Evolutionary conservation across 2,329 filamentous ascomycete genomes (phyloP), one percentile per base, ranked within the genome.

Genomic region (Monosporascus sp.): DNA sequence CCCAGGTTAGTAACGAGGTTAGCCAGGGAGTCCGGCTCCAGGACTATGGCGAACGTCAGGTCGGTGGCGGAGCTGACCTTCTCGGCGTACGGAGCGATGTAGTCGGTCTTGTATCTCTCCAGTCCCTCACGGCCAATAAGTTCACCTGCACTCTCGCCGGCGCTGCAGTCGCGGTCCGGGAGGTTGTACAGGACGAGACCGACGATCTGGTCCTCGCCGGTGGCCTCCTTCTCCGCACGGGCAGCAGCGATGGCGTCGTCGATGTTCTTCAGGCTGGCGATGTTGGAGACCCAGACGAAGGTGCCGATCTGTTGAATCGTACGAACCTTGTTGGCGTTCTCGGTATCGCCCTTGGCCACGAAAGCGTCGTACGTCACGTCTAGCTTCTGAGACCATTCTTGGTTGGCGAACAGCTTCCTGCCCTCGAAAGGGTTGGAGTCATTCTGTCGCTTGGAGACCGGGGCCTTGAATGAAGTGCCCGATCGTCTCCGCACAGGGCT

Each of bases 1-100:
- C 71, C 72, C 59, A 76, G 51, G 71, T 83, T 84, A 59, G 80
- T 83, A 45, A 83, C 73, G 64, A 83, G 67, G 71, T 83, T 83
- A 55, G 80, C 78, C n/a, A 83, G 71, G 26, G 78, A 80, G 64
- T 84, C 80, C 27, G 81, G 80, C 66, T 83, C 77, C 52, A 80
- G 70, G n/a, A 78, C 69, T 14, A 80, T 70, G 40, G 76, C 64
- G 48, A 70, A 69, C 20, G 69, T 70, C 44, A 75, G 63, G 53
- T 80, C 75, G 3, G 72, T 72, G 67, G 74, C 78, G 22, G 68
- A 55, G 54, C 74, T 62, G 51, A 78, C 61, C 49, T 75, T 66
- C 11, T 66, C 56, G 52, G 72, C 74, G 61, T 80, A 61, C 55
- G 68, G 69, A 61, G 81, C 73, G 59, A 83, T 82, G 66, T 82